Base-by-base conservation (phyloP, 2,329 filamentous ascomycete genomes). In the Cytospora paraplurivora region DNA sequence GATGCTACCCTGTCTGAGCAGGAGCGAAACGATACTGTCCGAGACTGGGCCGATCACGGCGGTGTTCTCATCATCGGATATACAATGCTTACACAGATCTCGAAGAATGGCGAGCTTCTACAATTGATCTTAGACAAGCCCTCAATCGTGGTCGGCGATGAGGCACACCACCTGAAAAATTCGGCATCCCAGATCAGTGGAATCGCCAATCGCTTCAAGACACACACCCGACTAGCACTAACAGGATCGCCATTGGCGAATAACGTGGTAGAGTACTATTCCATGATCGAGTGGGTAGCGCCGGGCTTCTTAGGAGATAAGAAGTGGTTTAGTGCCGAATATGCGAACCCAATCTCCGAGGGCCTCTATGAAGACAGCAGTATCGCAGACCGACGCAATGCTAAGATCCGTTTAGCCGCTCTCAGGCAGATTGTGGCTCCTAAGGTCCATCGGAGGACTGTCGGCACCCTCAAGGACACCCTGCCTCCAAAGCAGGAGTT, bases 221-320 rank as follows among this genome's bases (percentile, higher is more conserved):
- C 92, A 0, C 84, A 79, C 60, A 88, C 83, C 65, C 87, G 93
- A 12, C 90, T 97, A 67, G 93, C 92, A 7, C 79, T 97, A 66
- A 96, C 93, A 0, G 93, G 93, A 0, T 94, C 93, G 0, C 93
- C 93, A 0, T 79, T 97, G 58, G 88, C 91, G 5, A 97, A 97
- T 71, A 90, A 92, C 58, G 86, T 97, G 0, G 79, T 84, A 34
- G 93, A 97, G 70, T 96, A 96, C 71, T 92, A 88, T 71, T 79
- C 87, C n/a, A 91, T 96, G 85, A 89, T 97, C 63, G 85, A 93
- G 67, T 97, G 92, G 92, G 87, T 95, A 57, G 88, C 91, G 1
- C 90, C 91, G 0, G 86, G 85, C 32, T 97, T 91, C 72, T 80
- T 97, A 3, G 92, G 92, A 0, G 81, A 84, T 4, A 75, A 82